Evolutionary conservation across 2,329 filamentous ascomycete species (phyloP), one percentile per base, ranked within the genome.

Genomic region (Phyllosticta citriasiana): DNA sequence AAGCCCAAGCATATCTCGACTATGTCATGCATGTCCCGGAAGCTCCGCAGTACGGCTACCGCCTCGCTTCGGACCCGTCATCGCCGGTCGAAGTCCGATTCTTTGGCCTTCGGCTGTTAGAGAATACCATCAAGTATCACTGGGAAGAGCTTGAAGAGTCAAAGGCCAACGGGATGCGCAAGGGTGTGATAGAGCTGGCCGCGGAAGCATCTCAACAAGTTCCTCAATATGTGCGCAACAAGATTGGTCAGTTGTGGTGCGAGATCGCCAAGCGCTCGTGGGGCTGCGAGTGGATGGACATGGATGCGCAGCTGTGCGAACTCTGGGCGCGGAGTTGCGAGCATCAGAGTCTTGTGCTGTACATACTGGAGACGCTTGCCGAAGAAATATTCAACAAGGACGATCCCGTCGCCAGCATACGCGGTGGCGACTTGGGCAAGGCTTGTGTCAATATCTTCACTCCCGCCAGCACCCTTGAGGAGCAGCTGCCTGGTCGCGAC

Each of bases 381-480:
- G 94, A 97, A 67, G 94, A 97, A 72, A 85, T 97, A 57, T 96
- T 97, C 76, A 89, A 88, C 66, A 86, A 89, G 40, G 94, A 97
- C 70, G 94, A 97, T 74, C 83, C 89, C 1, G 86, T 91, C 4
- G 91, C 93, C 14, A 88, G 88, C 16, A 78, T 96, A 68, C 85
- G 93, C 65, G 89, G 93, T 71, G 88, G 87, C 57, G 84, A 89
- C 60, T 82, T 99, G 64, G 96, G 91, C 71, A 89, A 91, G 71
- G 89, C 90, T 10, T 88, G 94, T 69, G 89, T 97, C 64, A 94
- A 97, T 72, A 91, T 97, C 64, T 95, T 96, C 72, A 96, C 92
- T 0, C 91, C 94, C 1, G 80, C 84, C 25, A 77, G 80, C 1
- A 86, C 96, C 22, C 84, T 96, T 60, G 76, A 84, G 64, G 88